These are phyloP conservation scores for Emmonsia crescens DNA, from an alignment of 2,329 filamentous ascomycete genomes.

Conservation along the genomic window DNA sequence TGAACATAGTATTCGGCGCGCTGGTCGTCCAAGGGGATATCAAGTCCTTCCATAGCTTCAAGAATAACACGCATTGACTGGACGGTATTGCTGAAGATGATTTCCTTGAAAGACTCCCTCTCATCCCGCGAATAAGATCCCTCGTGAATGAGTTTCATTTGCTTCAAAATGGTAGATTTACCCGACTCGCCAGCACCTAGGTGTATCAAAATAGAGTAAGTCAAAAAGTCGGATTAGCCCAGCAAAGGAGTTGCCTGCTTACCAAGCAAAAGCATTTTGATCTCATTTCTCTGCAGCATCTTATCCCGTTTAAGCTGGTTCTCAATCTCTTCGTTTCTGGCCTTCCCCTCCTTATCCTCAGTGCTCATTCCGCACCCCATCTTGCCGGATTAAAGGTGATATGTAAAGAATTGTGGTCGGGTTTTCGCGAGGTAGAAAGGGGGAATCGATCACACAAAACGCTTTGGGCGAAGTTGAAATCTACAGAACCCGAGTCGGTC, in stretches of 20 bases:
- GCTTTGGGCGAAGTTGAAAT: not conserved
- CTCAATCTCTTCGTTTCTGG: conserved; percentile 99
- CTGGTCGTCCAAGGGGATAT: conserved; percentile 78
- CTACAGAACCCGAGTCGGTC: not conserved
- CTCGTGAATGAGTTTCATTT: conserved; percentile 99
- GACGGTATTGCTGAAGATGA: conserved; percentile 62
- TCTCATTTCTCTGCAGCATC: conserved; percentile 98
- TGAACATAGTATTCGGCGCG: conserved; percentile 95
- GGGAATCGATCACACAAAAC: not conserved
- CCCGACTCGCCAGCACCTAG: conserved; percentile 94
- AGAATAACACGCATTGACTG: conserved; percentile 61
- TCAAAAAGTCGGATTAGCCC: conserved; percentile 1
- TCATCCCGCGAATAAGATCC: conserved; percentile 93
- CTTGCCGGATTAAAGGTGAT: conserved; percentile 40
- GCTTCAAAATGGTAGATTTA: conserved; percentile 88
- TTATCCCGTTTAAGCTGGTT: conserved; percentile 98
- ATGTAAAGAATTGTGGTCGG: not conserved
- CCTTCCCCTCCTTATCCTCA: conserved; percentile 99
- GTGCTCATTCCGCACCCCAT: conserved; percentile 99
- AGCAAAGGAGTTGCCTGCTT: conserved; percentile 31
- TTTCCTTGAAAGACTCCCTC: conserved; percentile 59
- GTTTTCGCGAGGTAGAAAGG: not conserved
- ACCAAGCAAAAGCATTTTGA: conserved; percentile 99
- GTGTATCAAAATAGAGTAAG: conserved; percentile 11
- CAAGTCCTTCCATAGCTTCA: conserved; percentile 57